phyloP scores from a whole-genome alignment of 2,329 filamentous ascomycete genomes.

The Hortaea sp. region DNA sequence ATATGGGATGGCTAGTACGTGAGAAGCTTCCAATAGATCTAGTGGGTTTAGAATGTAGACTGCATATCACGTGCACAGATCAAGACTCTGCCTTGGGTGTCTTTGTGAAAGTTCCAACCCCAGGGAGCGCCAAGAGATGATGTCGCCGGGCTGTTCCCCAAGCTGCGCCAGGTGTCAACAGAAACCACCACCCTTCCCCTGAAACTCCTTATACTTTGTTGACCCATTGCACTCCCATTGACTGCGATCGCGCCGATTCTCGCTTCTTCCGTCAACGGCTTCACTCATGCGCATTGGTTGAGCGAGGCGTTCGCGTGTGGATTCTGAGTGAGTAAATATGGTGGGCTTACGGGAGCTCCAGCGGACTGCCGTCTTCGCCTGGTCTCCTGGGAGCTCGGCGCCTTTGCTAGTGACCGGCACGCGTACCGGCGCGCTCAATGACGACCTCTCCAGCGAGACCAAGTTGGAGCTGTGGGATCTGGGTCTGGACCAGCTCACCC shows the following conservation, averaged over 20 bases:
- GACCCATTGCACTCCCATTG: no score
- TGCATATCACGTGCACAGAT: constrained; percentile 3
- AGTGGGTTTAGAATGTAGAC: no score
- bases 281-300: background rate
- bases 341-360: constrained; percentile 94
- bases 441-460: constrained; percentile 95
- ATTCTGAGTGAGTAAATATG: constrained; percentile 45
- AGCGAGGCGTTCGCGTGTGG: background rate
- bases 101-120: no score
- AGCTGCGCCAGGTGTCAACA: no score
- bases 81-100: no score
- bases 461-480: constrained; percentile 96
- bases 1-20: background rate
- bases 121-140: no score
- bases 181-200: no score
- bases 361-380: constrained; percentile 92
- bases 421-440: constrained; percentile 86
- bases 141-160: no score
- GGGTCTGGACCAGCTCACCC: constrained; percentile 63
- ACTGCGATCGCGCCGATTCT: no score
- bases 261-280: no score
- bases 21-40: no score
- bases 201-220: no score
- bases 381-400: constrained; percentile 71
- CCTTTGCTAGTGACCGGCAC: constrained; percentile 89